Percentiles rank a stretch among this genome's conserved stretches.
Evolutionary conservation across 169 alveolate species (phyloP).

Genomic region (Plasmodium vinckei): DNA sequence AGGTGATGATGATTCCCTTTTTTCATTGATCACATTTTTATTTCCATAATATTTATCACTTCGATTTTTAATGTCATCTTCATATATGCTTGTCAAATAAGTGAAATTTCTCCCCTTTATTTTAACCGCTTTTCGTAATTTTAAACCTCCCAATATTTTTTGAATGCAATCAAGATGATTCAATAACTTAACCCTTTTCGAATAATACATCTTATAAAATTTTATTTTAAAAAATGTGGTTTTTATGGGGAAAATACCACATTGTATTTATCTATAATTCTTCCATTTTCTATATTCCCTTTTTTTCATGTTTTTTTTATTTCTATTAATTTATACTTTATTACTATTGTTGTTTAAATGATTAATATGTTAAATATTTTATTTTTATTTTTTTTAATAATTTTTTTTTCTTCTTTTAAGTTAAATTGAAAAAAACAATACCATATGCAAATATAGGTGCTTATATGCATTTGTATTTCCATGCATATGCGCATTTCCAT

Average conservation of each 20-base stretch:
- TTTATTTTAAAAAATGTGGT: not conserved
- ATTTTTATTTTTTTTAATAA: no score
- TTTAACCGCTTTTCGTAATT: not conserved
- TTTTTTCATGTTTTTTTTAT: not conserved
- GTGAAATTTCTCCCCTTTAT: constrained; percentile 20
- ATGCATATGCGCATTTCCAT: no score
- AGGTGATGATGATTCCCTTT: not conserved
- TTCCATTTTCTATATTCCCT: not conserved
- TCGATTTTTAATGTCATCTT: constrained; percentile 1
- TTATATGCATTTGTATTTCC: no score
- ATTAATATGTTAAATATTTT: no score
- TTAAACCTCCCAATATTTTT: not conserved
- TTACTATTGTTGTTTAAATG: no score
- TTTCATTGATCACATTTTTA: not conserved
- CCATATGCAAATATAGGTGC: no score
- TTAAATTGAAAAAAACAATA: no score
- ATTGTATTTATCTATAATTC: not conserved
- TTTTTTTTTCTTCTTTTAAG: no score
- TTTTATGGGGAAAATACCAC: not conserved
- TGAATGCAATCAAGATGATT: constrained; percentile 4
- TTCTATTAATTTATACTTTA: no score
- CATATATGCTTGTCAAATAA: constrained; percentile 51
- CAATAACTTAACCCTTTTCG: constrained; percentile 6
- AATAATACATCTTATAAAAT: constrained; percentile 3
- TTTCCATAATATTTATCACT: not conserved